Evolutionary conservation across 2,329 filamentous ascomycete genomes (phyloP), one percentile per base, ranked within the genome.

Genomic region (Colletotrichum magnum): DNA sequence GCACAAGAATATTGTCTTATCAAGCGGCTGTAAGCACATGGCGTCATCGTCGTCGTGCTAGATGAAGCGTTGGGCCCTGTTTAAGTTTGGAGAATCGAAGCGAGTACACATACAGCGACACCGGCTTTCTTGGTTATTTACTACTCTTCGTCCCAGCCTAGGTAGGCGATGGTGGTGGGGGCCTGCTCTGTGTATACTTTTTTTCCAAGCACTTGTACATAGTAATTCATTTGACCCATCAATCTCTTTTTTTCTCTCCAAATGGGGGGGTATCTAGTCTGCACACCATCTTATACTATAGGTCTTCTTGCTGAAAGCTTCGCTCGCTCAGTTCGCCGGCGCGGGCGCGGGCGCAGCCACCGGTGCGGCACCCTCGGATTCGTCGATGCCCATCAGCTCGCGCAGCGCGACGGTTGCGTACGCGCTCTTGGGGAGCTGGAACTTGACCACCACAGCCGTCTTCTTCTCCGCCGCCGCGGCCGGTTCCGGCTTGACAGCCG

Each of bases 361-460:
- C 50, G 50, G 47, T 7, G 65, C 53, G 12, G 66, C 52, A 26
- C 66, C 66, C 24, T 69, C 66, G 50, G 66, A 66, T 16, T 71
- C 70, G 21, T 69, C 67, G 26, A 83, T 79, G n/a, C 83, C 82
- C 85, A 94, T 94, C 71, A 97, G 80, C 80, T 97, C 94, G 61
- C 94, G 84, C 72, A 97, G 78, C 13, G 93, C 92, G 85, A 97
- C 93, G 0, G 94, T 97, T 0, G 94, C 94, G 81, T 97, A 97
- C 76, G 94, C 92, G 76, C 93, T 94, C 57, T 90, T 90, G 1
- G 90, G 92, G 32, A 97, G 85, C 77, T 94, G 91, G 80, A 97
- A 88, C 77, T 90, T 94, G 73, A 96, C 78, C 28, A 93, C 81
- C 0, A 94, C 85, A 0, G 91, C 93, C 18, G 93, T 82, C 75